A percentile compares a stretch with the other conserved stretches of the same genome.
phyloP scores from a whole-genome alignment of 1,284 basidiomycete species.

The Sporisorium exsertum region DNA sequence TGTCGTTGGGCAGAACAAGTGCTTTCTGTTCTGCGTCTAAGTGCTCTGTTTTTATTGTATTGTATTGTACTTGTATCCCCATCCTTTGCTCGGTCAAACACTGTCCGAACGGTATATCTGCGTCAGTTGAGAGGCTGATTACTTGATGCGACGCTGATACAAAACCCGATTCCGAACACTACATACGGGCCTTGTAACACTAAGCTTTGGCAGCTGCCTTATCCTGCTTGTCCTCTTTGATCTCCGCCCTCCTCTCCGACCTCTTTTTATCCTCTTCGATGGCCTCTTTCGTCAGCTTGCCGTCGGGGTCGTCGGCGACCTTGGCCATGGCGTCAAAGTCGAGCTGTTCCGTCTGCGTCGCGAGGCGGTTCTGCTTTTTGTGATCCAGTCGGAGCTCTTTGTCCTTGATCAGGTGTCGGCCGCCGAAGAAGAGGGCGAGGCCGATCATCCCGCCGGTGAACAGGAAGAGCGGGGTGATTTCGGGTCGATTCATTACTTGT shows the following conservation, averaged over 20 bases:
- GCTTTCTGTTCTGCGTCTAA: background rate
- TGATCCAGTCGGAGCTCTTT: constrained; percentile 40
- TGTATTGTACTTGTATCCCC: constrained; percentile 19
- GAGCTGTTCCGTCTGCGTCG: constrained; percentile 30
- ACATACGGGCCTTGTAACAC: too few relatives aligned
- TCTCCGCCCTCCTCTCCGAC: constrained; percentile 13
- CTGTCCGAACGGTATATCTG: background rate
- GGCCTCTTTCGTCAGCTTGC: constrained; percentile 39
- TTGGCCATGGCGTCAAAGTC: constrained; percentile 41
- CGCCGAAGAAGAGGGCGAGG: constrained; percentile 43
- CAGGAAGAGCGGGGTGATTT: constrained; percentile 51
- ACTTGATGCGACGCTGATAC: background rate
- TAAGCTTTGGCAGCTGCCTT: constrained; percentile 35
- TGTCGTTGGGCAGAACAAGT: background rate
- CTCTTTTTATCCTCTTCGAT: constrained; percentile 31
- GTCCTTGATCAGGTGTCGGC: constrained; percentile 35
- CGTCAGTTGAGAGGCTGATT: background rate
- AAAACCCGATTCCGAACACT: background rate
- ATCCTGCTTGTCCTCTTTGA: constrained; percentile 32
- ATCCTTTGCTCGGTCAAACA: background rate
- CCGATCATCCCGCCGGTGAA: constrained; percentile 47
- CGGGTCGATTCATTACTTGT: constrained; percentile 37
- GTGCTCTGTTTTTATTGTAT: background rate
- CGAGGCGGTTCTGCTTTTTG: constrained; percentile 22
- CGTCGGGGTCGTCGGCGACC: constrained; percentile 39